phyloP scores from a whole-genome alignment of 2,329 filamentous ascomycete genomes.

The Neofusicoccum laricinum region DNA sequence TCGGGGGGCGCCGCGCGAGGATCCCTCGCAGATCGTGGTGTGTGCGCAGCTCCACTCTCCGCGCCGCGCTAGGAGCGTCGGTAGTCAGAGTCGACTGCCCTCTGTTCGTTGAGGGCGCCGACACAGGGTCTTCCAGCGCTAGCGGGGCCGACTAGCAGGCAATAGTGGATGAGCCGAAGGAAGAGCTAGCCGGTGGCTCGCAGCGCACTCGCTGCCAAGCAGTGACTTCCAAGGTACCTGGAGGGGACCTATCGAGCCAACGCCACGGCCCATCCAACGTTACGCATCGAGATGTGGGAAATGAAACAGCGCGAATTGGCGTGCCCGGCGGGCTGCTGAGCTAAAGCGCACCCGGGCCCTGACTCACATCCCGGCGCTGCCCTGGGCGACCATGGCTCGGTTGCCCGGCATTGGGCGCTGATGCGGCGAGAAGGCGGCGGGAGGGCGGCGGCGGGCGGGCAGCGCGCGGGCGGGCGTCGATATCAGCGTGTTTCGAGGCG shows the following conservation, averaged over 20 bases:
- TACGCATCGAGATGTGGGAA: background rate
- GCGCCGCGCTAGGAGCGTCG: background rate
- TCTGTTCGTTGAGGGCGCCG: too few relatives aligned
- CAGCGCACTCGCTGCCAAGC: background rate
- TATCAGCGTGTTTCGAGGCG: background rate
- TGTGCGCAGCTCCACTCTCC: background rate
- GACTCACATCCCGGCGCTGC: background rate
- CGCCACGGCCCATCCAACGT: background rate
- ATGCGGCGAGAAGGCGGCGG: too few relatives aligned
- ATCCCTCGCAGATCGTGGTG: conserved; percentile 11
- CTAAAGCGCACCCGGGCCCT: too few relatives aligned
- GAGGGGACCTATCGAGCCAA: background rate
- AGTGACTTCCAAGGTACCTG: background rate
- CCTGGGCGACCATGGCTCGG: too few relatives aligned
- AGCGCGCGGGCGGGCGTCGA: too few relatives aligned
- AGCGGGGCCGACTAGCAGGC: too few relatives aligned
- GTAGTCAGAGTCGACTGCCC: background rate
- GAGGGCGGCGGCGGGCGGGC: too few relatives aligned
- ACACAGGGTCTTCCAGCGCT: too few relatives aligned
- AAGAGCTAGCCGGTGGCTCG: background rate
- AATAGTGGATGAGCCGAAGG: background rate
- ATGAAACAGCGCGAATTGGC: background rate
- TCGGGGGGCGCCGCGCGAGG: background rate
- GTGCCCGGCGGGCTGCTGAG: background rate
- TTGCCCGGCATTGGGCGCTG: too few relatives aligned